phyloP scores from a whole-genome alignment of 2,329 filamentous ascomycete genomes.

The Talaromyces sp. region DNA sequence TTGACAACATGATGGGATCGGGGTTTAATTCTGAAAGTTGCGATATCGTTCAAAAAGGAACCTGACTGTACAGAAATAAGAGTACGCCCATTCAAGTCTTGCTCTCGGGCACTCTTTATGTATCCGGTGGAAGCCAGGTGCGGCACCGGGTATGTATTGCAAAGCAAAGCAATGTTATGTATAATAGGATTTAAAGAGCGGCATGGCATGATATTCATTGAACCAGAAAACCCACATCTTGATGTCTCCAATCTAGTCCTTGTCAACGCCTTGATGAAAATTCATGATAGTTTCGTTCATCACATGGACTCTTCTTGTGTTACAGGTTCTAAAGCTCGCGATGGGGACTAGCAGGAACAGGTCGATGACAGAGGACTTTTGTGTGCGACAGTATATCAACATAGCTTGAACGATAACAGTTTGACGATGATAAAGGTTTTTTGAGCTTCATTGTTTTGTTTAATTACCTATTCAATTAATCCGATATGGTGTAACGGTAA shows the following conservation, averaged over 20 bases:
- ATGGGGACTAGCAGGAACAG: too few relatives aligned
- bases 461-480: too few relatives aligned
- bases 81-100: neutral
- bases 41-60: neutral
- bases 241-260: neutral
- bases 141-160: neutral
- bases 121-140: neutral
- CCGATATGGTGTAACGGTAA: constrained; percentile 13
- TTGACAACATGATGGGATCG: neutral
- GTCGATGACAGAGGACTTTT: too few relatives aligned
- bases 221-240: neutral
- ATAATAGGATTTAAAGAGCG: neutral
- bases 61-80: neutral
- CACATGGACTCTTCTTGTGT: neutral
- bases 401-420: too few relatives aligned
- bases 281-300: neutral
- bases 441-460: too few relatives aligned
- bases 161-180: neutral
- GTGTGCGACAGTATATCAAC: too few relatives aligned
- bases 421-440: too few relatives aligned
- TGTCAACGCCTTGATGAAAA: neutral
- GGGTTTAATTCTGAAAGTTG: neutral
- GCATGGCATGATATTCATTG: neutral
- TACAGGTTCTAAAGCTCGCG: too few relatives aligned
- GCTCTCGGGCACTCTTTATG: neutral